These are phyloP conservation scores for Hypomyces perniciosus DNA, from an alignment of 2,329 filamentous ascomycete genomes.

Conservation along the genomic window DNA sequence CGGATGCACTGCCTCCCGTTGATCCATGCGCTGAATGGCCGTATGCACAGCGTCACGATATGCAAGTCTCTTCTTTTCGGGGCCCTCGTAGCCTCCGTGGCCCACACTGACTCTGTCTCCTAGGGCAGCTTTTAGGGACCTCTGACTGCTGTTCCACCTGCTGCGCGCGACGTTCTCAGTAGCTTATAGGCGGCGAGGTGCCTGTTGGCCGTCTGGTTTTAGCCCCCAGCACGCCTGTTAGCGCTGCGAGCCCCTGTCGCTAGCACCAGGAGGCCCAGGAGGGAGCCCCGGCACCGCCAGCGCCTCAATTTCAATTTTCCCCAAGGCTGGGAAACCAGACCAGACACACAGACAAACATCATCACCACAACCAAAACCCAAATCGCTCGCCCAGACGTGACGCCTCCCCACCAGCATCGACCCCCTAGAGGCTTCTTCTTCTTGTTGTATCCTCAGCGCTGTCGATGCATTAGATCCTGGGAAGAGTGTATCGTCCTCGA, in stretches of 20 bases:
- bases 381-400: neutral
- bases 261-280: neutral
- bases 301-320: constrained; percentile 11
- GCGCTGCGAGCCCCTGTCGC: neutral
- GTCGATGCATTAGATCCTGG: too few species aligned
- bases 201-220: neutral
- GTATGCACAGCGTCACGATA: neutral
- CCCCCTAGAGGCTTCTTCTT: too few species aligned
- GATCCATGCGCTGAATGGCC: neutral
- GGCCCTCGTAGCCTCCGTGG: too few species aligned
- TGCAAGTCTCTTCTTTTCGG: too few species aligned
- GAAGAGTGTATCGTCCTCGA: neutral
- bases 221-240: neutral
- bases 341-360: neutral
- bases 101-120: neutral
- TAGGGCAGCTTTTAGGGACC: neutral
- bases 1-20: neutral
- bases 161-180: neutral
- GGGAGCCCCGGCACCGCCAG: constrained; percentile 10
- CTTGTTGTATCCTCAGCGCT: too few species aligned
- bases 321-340: neutral
- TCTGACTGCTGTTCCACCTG: too few species aligned
- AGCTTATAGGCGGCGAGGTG: neutral
- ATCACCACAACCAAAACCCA: neutral
- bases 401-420: neutral